Evolutionary conservation across 805 yeast species (phyloP).

Genomic region (Barnettozyma californica): DNA sequence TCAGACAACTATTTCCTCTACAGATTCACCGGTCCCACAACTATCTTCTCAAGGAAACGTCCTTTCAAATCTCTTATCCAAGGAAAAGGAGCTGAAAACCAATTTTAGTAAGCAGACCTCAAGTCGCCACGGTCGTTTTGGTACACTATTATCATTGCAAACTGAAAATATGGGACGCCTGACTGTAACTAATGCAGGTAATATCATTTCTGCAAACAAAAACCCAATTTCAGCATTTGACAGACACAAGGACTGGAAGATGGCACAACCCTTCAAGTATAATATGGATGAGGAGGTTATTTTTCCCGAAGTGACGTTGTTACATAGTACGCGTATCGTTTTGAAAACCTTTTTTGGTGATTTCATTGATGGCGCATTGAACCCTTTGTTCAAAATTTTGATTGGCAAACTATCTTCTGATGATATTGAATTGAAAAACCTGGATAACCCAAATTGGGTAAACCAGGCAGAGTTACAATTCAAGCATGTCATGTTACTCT

Average conservation of each 20-base stretch:
- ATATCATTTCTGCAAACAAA: constrained; percentile 39
- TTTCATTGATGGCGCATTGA: constrained; percentile 72
- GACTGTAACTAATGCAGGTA: constrained; percentile 71
- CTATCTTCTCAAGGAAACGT: not conserved
- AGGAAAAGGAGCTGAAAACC: constrained; percentile 53
- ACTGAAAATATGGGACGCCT: constrained; percentile 53
- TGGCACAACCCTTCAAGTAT: constrained; percentile 27
- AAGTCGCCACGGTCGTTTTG: constrained; percentile 86
- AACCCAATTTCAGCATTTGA: constrained; percentile 64
- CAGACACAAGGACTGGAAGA: constrained; percentile 59
- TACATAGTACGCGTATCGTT: constrained; percentile 6
- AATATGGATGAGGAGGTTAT: constrained; percentile 26
- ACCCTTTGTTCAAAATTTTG: constrained; percentile 52
- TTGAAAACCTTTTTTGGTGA: constrained; percentile 42
- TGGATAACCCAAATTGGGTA: not conserved
- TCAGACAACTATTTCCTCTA: not conserved
- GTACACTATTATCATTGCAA: constrained; percentile 73
- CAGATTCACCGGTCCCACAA: too few relatives aligned
- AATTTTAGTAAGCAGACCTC: constrained; percentile 46
- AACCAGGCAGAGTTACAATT: constrained; percentile 1
- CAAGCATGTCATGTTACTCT: constrained; percentile 52
- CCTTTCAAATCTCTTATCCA: constrained; percentile 41
- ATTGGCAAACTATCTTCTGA: constrained; percentile 42
- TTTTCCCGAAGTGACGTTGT: constrained; percentile 25
- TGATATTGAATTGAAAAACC: not conserved